These are phyloP conservation scores for Dichomitus squalens DNA, from an alignment of 1,284 basidiomycete genomes.

Conservation along the genomic window DNA sequence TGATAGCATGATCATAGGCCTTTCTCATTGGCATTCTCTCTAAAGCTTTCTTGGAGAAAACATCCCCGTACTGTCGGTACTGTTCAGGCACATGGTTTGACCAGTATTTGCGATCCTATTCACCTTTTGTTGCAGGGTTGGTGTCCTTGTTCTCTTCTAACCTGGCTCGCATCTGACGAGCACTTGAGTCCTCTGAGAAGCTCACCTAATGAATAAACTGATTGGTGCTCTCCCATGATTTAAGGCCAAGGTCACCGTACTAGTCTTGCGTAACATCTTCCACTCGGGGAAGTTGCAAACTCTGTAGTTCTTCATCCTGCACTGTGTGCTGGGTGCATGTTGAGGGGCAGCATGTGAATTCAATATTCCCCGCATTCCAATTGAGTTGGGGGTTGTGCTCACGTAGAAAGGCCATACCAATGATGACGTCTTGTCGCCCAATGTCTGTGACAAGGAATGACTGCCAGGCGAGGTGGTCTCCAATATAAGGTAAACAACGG, in stretches of 20 bases:
- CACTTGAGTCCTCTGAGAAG: neutral
- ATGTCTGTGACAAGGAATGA: too few species aligned
- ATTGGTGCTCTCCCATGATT: neutral
- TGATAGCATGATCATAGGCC: slow-evolving; percentile 21
- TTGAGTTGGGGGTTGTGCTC: too few species aligned
- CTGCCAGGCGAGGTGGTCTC: too few species aligned
- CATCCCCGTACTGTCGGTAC: slow-evolving; percentile 12
- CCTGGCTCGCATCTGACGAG: neutral
- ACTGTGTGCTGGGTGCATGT: neutral
- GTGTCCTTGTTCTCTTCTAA: neutral
- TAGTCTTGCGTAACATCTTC: neutral
- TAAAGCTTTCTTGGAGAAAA: slow-evolving; percentile 16
- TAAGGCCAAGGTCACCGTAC: neutral
- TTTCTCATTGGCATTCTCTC: slow-evolving; percentile 13
- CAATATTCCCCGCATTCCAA: too few species aligned
- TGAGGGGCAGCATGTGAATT: too few species aligned
- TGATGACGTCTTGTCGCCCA: too few species aligned
- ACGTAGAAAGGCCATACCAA: too few species aligned
- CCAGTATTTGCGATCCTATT: neutral
- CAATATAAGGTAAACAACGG: too few species aligned
- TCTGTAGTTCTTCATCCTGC: neutral
- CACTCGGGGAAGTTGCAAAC: neutral
- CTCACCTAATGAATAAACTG: neutral
- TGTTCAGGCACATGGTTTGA: slow-evolving; percentile 4
- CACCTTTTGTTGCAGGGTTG: slow-evolving; percentile 6